These are phyloP conservation scores for Penicillium canariense DNA, from an alignment of 495 filamentous ascomycete genomes.

Conservation along the genomic window DNA sequence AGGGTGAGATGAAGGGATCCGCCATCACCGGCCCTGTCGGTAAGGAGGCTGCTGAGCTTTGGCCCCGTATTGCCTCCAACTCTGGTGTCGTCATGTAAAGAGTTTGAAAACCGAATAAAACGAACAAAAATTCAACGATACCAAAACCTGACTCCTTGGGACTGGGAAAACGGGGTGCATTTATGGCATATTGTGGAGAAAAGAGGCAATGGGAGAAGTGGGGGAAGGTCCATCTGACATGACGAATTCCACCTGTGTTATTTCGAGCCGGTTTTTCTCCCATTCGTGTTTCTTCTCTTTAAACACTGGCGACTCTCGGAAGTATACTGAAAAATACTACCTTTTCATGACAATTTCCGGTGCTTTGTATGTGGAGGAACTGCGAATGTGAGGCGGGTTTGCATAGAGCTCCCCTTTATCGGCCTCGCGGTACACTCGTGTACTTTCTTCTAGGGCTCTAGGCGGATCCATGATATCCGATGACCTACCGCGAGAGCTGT, in stretches of 20 bases:
- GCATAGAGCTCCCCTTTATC: background rate
- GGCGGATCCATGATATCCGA: background rate
- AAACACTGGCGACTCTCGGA: slow-evolving; percentile 28
- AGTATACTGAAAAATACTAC: slow-evolving; percentile 23
- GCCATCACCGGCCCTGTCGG: slow-evolving; percentile 99
- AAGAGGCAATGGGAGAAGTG: slow-evolving; percentile 10
- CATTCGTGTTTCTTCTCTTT: slow-evolving; percentile 31
- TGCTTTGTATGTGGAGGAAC: background rate
- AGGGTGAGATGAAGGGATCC: slow-evolving; percentile 99
- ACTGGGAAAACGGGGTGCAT: slow-evolving; percentile 32
- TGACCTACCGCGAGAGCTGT: background rate
- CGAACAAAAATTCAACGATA: slow-evolving; percentile 43
- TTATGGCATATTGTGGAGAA: slow-evolving; percentile 29
- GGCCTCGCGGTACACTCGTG: background rate
- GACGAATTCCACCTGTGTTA: slow-evolving; percentile 32
- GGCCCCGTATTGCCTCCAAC: slow-evolving; percentile 99
- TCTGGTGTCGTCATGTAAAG: slow-evolving; percentile 99
- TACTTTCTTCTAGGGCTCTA: background rate
- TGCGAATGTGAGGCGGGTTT: background rate
- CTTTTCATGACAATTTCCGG: slow-evolving; percentile 19
- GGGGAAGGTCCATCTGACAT: slow-evolving; percentile 26
- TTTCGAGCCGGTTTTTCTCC: slow-evolving; percentile 31
- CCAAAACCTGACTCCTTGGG: slow-evolving; percentile 38
- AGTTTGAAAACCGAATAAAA: slow-evolving; percentile 32
- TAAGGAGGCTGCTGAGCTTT: slow-evolving; percentile 99